phyloP scores from a whole-genome alignment of 352 stramenopile species.

The Globisporangium iwayamae region DNA sequence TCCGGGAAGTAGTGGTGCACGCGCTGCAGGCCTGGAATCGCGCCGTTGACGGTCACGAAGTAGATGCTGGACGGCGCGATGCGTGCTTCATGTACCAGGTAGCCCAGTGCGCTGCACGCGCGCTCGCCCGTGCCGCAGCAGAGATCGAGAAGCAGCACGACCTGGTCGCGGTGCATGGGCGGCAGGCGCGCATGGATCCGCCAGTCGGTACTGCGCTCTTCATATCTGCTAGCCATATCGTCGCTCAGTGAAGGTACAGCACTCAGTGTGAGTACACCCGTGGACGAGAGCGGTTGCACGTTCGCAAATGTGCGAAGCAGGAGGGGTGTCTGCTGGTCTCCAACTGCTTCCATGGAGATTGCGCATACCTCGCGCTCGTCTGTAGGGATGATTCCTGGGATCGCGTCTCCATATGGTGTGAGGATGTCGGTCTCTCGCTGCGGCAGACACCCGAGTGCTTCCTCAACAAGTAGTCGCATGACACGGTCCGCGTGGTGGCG shows the following conservation, averaged over 20 bases:
- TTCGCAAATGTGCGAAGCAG: constrained; percentile 26
- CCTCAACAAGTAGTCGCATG: constrained; percentile 35
- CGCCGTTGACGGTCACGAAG: constrained; percentile 48
- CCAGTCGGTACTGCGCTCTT: constrained; percentile 14
- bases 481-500: constrained; percentile 27
- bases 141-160: constrained; percentile 39
- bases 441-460: constrained; percentile 28
- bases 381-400: constrained; percentile 9
- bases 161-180: constrained; percentile 19
- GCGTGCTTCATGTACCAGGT: constrained; percentile 29
- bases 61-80: constrained; percentile 42
- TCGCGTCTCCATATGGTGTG: constrained; percentile 14
- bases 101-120: constrained; percentile 32
- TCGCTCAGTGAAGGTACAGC: not conserved
- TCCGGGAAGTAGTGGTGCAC: constrained; percentile 47
- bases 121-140: constrained; percentile 41
- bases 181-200: constrained; percentile 28
- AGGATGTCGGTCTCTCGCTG: constrained; percentile 14
- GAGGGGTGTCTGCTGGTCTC: constrained; percentile 1
- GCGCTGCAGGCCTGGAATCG: constrained; percentile 33
- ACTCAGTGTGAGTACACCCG: constrained; percentile 15
- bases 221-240: not conserved
- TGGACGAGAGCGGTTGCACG: constrained; percentile 21
- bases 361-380: constrained; percentile 22
- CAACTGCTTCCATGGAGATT: constrained; percentile 23